Base-by-base conservation (phyloP, 164 flowering plant species). In the Macadamia tetraphylla region DNA sequence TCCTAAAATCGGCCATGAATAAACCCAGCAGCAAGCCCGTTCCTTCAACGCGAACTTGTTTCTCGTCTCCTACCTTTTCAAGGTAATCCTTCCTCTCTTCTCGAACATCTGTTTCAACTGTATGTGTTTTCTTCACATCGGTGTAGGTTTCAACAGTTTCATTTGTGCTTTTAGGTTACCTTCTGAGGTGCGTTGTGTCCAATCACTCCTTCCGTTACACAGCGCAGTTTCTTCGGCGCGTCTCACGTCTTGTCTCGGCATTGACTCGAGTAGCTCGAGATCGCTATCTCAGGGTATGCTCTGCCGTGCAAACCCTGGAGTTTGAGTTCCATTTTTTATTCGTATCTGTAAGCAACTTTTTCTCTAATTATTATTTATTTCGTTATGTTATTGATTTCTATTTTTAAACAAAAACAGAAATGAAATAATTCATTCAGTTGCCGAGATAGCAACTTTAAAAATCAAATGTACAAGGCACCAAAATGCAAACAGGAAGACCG, bases 281-380 rank as follows among this genome's bases (percentile, higher is more conserved):
- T 88, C 98, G 51, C 65, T 94, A 87, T 87, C 89, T 84, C 92
- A 89, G 96, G 97, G 97, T 93, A 89, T 84, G 94, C 83, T 88
- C 65, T 86, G 88, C 90, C 80, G 88, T 86, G 86, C 88, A 65
- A 86, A 82, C 71, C 96, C 98, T 72, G 98, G 97, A 76, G 95
- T 93, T 86, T 93, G 96, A 92, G 81, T 67, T 63, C 77, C 79
- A 65, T 78, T 71, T 82, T 63, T 63, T 42, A 80, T 76, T 73
- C 71, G 59, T 80, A 75, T 84, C 82, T 72, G 91, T 88, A 87
- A 88, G 90, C 83, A 77, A 75, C 83, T 79, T 79, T 79, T 81
- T 75, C 69, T 73, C 46, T 52, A 53, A 46, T 71, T 63, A 2
- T 35, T 40, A 7, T 17, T 66, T 46, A 32, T 52, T 59, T 13